Percentiles rank a stretch among this genome's conserved stretches.
Evolutionary conservation across 345 rosid species (phyloP).

Genomic region (Anacardium occidentale): DNA sequence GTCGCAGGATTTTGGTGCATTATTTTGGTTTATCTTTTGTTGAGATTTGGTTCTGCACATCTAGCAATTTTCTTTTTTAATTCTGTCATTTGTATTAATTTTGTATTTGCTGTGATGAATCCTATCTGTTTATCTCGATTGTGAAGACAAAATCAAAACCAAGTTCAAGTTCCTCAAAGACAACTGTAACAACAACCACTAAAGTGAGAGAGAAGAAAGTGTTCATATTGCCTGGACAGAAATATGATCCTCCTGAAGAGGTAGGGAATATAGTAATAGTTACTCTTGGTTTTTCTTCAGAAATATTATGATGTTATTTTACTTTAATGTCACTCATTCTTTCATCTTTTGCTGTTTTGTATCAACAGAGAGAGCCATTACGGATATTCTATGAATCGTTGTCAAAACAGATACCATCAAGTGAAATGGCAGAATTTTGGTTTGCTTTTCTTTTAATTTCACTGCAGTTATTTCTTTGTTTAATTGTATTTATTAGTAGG

Average conservation of each 20-base stretch:
- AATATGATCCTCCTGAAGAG: constrained; percentile 88
- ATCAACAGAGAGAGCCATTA: constrained; percentile 83
- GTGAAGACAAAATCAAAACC: constrained; percentile 61
- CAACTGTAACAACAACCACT: constrained; percentile 40
- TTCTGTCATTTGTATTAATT: neutral
- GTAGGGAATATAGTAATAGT: constrained; percentile 30
- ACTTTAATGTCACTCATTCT: neutral
- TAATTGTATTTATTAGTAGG: neutral
- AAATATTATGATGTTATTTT: constrained; percentile 1
- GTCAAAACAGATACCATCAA: constrained; percentile 73
- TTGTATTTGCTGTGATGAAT: constrained; percentile 19
- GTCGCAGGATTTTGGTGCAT: constrained; percentile 7
- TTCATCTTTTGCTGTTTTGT: constrained; percentile 6
- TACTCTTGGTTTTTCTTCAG: constrained; percentile 13
- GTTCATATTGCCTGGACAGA: constrained; percentile 81
- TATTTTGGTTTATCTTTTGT: constrained; percentile 7
- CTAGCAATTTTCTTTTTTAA: neutral
- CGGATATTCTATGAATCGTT: constrained; percentile 91
- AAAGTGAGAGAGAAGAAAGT: constrained; percentile 88
- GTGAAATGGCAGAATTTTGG: constrained; percentile 99
- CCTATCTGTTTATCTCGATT: constrained; percentile 25
- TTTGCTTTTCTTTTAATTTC: constrained; percentile 35
- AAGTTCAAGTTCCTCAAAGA: constrained; percentile 47
- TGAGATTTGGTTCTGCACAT: constrained; percentile 18
- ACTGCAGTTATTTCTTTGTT: neutral